These are phyloP conservation scores for Collybia nuda DNA, from an alignment of 768 basidiomycete genomes.

Conservation along the genomic window DNA sequence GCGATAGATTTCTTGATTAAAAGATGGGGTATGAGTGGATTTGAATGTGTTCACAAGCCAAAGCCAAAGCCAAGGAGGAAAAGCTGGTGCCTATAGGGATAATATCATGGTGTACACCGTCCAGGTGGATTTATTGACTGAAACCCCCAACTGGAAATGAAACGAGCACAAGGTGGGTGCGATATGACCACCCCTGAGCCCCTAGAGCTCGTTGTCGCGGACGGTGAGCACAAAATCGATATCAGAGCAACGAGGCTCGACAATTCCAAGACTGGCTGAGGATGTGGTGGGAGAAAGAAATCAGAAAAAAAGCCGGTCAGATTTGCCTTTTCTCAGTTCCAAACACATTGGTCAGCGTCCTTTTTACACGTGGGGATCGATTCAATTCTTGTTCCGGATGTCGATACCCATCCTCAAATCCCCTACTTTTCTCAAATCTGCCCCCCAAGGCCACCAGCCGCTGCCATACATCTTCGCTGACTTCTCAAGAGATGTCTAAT, in stretches of 20 bases:
- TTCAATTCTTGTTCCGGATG: no score
- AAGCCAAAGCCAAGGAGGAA: constrained; percentile 21
- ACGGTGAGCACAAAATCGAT: constrained; percentile 7
- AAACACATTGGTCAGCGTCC: constrained; percentile 18
- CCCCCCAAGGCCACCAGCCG: no score
- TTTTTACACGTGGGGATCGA: constrained; percentile 13
- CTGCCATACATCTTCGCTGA: no score
- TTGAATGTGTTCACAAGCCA: constrained; percentile 9
- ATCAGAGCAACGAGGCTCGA: not conserved
- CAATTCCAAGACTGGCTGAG: not conserved
- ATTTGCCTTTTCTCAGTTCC: constrained; percentile 17
- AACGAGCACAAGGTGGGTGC: constrained; percentile 13
- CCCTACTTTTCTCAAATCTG: no score
- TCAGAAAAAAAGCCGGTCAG: constrained; percentile 6
- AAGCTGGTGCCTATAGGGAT: constrained; percentile 35
- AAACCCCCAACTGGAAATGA: constrained; percentile 12
- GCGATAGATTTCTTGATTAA: constrained; percentile 21
- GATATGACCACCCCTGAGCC: constrained; percentile 14
- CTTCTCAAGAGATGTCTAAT: no score
- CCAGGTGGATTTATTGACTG: constrained; percentile 26
- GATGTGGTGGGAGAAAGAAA: constrained; percentile 11
- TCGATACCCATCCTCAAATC: no score
- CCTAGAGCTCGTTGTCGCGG: constrained; percentile 14
- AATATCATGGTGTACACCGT: constrained; percentile 43
- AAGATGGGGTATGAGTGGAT: constrained; percentile 23